A percentile compares a stretch with the other conserved stretches of the same genome.
These are phyloP conservation scores for Tricholoma hemisulphureum DNA, from an alignment of 768 basidiomycete genomes.

Conservation along the genomic window DNA sequence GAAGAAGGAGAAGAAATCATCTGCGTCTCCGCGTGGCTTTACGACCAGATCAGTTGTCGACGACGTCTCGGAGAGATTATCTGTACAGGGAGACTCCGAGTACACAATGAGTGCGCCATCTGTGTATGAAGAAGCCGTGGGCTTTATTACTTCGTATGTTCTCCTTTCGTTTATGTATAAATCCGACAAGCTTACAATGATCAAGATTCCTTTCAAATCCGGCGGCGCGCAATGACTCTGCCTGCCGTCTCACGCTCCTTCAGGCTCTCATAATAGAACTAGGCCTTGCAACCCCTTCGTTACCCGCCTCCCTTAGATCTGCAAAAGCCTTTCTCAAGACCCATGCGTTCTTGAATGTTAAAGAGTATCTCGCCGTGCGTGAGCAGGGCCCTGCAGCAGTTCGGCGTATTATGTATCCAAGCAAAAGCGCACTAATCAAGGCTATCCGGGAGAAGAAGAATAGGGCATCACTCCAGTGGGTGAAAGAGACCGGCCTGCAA, in stretches of 20 bases:
- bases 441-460: conserved; percentile 51
- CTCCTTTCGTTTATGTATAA: conserved; percentile 1
- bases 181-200: conserved; percentile 1
- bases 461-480: conserved; percentile 48
- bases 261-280: conserved; percentile 78
- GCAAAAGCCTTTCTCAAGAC: conserved; percentile 69
- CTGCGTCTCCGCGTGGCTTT: conserved; percentile 19
- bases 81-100: conserved; percentile 34
- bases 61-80: conserved; percentile 47
- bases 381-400: conserved; percentile 62
- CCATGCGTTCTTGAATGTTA: conserved; percentile 67
- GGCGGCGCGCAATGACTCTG: conserved; percentile 38
- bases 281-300: conserved; percentile 50
- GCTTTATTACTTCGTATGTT: conserved; percentile 62
- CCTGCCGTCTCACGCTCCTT: conserved; percentile 57
- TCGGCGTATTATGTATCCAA: conserved; percentile 60
- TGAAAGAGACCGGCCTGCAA: conserved; percentile 61
- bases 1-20: conserved; percentile 14
- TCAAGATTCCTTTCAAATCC: conserved; percentile 54
- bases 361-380: conserved; percentile 69
- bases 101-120: conserved; percentile 26
- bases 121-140: conserved; percentile 57
- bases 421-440: conserved; percentile 57
- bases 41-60: conserved; percentile 48
- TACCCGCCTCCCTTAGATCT: conserved; percentile 61